These are phyloP conservation scores for Vitellaria paradoxa DNA, from an alignment of 179 eudicot species.

Conservation along the genomic window DNA sequence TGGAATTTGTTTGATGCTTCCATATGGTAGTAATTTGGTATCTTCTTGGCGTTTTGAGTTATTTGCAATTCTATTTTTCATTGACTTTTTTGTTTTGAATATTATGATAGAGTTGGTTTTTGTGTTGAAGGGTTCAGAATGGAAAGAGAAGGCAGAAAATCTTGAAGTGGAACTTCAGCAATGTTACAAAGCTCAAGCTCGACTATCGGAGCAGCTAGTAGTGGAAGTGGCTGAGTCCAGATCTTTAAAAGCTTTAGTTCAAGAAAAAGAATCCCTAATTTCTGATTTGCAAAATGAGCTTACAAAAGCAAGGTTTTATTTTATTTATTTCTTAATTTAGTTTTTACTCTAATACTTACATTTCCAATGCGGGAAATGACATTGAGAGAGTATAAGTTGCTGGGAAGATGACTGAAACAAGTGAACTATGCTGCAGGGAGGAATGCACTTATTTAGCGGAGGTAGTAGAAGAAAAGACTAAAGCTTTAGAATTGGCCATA, in stretches of 20 bases:
- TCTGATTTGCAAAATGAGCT: constrained; percentile 58
- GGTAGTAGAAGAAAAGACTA: constrained; percentile 68
- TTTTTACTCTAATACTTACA: not conserved
- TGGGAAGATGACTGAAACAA: constrained; percentile 1
- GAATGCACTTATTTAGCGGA: constrained; percentile 56
- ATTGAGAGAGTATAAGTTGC: constrained; percentile 1
- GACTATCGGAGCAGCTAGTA: constrained; percentile 89
- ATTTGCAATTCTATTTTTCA: not conserved
- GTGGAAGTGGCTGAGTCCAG: constrained; percentile 93
- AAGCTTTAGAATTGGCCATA: constrained; percentile 66
- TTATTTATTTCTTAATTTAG: not conserved
- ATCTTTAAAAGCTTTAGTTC: constrained; percentile 59
- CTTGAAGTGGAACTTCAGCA: constrained; percentile 94
- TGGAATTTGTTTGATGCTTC: constrained; percentile 1
- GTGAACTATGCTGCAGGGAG: constrained; percentile 43
- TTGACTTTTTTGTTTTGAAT: not conserved
- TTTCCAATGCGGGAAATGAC: not conserved
- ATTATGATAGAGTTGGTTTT: constrained; percentile 19
- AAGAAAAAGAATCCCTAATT: constrained; percentile 72
- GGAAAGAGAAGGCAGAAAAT: constrained; percentile 94
- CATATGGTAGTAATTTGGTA: not conserved
- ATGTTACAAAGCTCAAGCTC: constrained; percentile 94
- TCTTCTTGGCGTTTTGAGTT: not conserved
- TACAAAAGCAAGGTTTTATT: constrained; percentile 55
- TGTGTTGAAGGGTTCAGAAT: constrained; percentile 76